phyloP scores from a whole-genome alignment of 2,329 filamentous ascomycete genomes.

The Trichoderma sp. region DNA sequence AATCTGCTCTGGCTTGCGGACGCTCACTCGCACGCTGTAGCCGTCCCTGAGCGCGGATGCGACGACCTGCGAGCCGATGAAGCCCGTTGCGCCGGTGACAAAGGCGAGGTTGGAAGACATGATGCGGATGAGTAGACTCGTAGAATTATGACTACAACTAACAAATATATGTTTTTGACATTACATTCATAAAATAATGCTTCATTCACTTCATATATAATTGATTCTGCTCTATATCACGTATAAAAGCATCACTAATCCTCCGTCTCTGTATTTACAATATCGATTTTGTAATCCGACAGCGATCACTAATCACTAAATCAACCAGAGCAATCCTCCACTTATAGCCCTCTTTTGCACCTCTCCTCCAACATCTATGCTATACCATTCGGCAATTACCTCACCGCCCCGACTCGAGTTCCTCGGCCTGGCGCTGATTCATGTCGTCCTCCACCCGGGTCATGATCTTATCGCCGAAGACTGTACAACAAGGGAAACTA shows the following conservation, averaged over 20 bases:
- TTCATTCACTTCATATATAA: background rate
- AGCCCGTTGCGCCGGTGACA: conserved; percentile 32
- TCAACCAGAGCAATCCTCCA: background rate
- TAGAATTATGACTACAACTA: background rate
- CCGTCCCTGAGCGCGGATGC: conserved; percentile 23
- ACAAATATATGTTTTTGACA: background rate
- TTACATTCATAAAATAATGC: background rate
- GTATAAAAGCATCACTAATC: background rate
- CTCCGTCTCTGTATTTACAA: background rate
- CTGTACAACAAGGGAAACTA: background rate
- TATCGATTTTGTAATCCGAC: background rate
- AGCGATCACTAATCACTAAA: background rate
- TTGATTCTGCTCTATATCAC: background rate
- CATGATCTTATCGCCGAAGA: background rate
- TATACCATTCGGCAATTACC: background rate
- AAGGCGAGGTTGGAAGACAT: conserved; percentile 27
- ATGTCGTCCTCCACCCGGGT: background rate
- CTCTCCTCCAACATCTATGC: no score
- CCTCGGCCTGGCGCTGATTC: no score
- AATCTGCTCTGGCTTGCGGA: conserved; percentile 29
- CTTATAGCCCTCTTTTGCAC: background rate
- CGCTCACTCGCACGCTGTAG: conserved; percentile 29
- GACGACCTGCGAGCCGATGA: conserved; percentile 31
- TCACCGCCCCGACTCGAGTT: background rate
- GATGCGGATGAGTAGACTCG: background rate